phyloP scores from a whole-genome alignment of 345 rosid species.

The Populus pruinosa region DNA sequence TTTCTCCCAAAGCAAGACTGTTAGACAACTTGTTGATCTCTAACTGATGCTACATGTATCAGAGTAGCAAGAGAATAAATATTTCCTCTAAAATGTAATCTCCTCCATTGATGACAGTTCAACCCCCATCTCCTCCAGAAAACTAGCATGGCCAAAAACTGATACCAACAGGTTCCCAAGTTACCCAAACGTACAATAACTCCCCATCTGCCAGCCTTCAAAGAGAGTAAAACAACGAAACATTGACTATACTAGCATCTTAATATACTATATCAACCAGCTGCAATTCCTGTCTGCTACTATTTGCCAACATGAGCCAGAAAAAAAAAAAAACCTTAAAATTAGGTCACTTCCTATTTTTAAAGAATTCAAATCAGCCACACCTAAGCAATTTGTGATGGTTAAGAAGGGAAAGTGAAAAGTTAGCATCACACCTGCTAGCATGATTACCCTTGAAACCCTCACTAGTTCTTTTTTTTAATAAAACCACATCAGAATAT shows the following conservation, averaged over 20 bases:
- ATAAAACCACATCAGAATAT: no score
- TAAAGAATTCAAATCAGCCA: background rate
- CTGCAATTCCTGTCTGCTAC: background rate
- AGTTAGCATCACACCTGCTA: background rate
- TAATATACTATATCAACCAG: background rate
- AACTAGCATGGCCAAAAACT: background rate
- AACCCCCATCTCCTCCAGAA: background rate
- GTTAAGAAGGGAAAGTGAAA: background rate
- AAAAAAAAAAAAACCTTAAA: background rate
- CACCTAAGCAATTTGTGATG: background rate
- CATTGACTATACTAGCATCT: background rate
- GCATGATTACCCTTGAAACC: background rate
- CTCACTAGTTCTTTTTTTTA: no score
- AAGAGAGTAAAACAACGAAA: background rate
- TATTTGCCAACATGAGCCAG: background rate
- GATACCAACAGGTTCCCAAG: background rate
- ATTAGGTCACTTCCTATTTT: background rate
- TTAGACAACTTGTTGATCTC: background rate
- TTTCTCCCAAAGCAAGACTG: background rate
- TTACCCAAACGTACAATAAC: background rate
- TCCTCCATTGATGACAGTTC: background rate
- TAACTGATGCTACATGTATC: background rate
- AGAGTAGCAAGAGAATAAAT: background rate
- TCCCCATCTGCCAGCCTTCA: background rate
- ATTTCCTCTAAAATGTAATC: background rate